A percentile compares a stretch with the other conserved stretches of the same genome.
Conservation (phyloP, 768 basidiomycete genomes). For the Boletus insuetus region DNA sequence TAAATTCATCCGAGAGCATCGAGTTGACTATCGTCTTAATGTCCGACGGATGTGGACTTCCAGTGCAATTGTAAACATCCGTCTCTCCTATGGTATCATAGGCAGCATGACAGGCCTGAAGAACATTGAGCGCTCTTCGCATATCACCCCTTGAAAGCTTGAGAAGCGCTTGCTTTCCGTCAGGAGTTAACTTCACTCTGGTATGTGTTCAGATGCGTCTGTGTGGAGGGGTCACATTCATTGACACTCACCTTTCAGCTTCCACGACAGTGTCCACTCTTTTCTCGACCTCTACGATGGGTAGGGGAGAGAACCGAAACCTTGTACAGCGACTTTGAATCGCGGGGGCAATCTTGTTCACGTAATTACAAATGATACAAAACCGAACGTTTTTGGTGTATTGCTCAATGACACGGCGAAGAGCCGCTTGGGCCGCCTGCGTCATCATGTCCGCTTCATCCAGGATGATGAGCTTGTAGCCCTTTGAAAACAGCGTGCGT, state of each 20-base stretch:
- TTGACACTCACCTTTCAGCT: constrained; percentile 65
- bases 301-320: constrained; percentile 94
- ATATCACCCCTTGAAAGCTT: constrained; percentile 98
- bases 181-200: constrained; percentile 82
- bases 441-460: constrained; percentile 99
- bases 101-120: constrained; percentile 98
- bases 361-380: constrained; percentile 99
- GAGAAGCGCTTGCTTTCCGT: constrained; percentile 85
- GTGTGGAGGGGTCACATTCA: not conserved
- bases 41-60: constrained; percentile 92
- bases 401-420: constrained; percentile 96
- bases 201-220: constrained; percentile 3
- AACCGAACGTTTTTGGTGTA: constrained; percentile 99
- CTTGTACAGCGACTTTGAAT: constrained; percentile 98
- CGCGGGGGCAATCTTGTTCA: constrained; percentile 98
- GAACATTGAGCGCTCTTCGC: constrained; percentile 91
- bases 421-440: constrained; percentile 91
- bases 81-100: constrained; percentile 86
- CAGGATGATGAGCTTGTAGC: constrained; percentile 95
- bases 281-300: constrained; percentile 81
- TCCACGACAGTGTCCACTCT: constrained; percentile 76
- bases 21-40: constrained; percentile 91
- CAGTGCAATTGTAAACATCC: constrained; percentile 95
- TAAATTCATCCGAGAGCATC: constrained; percentile 96
- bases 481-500: constrained; percentile 85